Conservation (phyloP, 1,284 basidiomycete species). For the Microbotryum silenes-acaulis region DNA sequence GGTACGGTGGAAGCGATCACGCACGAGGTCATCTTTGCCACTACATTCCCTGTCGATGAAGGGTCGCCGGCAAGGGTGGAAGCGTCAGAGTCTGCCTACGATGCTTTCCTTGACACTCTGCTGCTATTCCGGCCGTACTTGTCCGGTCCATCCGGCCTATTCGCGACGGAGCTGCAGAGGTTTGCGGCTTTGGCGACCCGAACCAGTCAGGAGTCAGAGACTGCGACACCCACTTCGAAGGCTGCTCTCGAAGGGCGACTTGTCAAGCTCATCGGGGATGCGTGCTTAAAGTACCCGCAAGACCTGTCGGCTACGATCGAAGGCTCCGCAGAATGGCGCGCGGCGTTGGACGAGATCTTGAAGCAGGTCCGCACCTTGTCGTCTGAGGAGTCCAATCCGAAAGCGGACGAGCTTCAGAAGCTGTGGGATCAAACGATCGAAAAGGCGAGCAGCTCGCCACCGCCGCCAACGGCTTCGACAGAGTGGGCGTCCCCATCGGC, state of each 20-base stretch:
- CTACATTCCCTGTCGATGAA: slow-evolving; percentile 1
- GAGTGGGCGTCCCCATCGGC: neutral
- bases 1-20: slow-evolving; percentile 66
- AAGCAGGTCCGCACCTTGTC: neutral
- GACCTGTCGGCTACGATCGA: neutral
- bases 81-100: slow-evolving; percentile 44
- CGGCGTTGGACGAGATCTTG: neutral
- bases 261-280: neutral
- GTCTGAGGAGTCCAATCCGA: neutral
- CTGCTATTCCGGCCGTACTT: slow-evolving; percentile 54
- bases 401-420: neutral
- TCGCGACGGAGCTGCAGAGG: slow-evolving; percentile 61
- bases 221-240: neutral
- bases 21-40: slow-evolving; percentile 62
- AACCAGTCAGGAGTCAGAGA: neutral
- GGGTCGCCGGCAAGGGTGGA: neutral
- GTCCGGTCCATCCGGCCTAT: slow-evolving; percentile 48
- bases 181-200: slow-evolving; percentile 37
- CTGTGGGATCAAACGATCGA: neutral
- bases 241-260: neutral
- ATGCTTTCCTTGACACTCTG: slow-evolving; percentile 54
- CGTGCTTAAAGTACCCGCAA: neutral
- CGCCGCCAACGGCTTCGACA: neutral
- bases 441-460: neutral
- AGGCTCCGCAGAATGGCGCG: neutral